phyloP scores from a whole-genome alignment of 345 rosid genomes.

The Aethionema arabicum region DNA sequence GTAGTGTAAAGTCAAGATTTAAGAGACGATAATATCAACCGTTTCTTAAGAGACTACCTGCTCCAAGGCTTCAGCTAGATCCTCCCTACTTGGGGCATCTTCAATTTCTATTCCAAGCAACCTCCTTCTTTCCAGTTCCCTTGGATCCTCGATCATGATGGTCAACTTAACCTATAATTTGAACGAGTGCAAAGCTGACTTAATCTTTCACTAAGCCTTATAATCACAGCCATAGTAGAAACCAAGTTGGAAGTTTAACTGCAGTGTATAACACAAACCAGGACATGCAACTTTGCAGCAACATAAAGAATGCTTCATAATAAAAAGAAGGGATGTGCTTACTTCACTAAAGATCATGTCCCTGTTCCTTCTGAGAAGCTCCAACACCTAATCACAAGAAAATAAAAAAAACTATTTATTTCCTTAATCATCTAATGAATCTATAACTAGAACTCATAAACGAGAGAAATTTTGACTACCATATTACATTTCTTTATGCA shows the following conservation, averaged over 20 bases:
- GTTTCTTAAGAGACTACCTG: conserved; percentile 39
- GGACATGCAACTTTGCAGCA: conserved; percentile 5
- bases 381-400: conserved; percentile 53
- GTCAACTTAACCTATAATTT: conserved; percentile 70
- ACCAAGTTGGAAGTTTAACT: not conserved
- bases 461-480: not conserved
- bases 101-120: conserved; percentile 80
- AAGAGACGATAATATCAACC: not conserved
- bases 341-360: conserved; percentile 94
- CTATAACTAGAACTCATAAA: not conserved
- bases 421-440: not conserved
- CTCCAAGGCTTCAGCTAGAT: conserved; percentile 75
- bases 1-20: not conserved
- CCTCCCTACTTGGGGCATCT: conserved; percentile 81
- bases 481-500: not conserved
- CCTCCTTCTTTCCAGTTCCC: conserved; percentile 82
- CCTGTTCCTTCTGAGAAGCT: conserved; percentile 77
- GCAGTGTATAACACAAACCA: not conserved
- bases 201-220: conserved; percentile 2
- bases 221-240: not conserved
- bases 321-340: not conserved
- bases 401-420: not conserved
- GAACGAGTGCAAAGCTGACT: not conserved
- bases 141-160: conserved; percentile 83
- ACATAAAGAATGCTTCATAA: not conserved